Conservation (phyloP, 352 stramenopile genomes). For the Pythium oligandrum region DNA sequence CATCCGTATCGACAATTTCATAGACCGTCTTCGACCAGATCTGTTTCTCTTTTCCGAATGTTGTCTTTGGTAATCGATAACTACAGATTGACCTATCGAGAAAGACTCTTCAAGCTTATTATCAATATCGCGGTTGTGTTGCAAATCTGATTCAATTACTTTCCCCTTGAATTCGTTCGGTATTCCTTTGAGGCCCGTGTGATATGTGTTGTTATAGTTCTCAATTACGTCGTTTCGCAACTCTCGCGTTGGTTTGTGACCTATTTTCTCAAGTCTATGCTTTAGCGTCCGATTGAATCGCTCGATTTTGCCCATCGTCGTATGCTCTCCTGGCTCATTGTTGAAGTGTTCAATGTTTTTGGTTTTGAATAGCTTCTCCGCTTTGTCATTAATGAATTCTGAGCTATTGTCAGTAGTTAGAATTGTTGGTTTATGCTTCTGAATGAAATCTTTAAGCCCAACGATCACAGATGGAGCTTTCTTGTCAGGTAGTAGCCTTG, state of each 20-base stretch:
- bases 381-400: constrained; percentile 28
- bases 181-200: constrained; percentile 17
- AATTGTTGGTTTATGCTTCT: constrained; percentile 21
- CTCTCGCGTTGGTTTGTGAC: constrained; percentile 14
- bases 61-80: constrained; percentile 16
- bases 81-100: background rate
- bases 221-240: constrained; percentile 21
- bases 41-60: constrained; percentile 23
- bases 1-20: constrained; percentile 19
- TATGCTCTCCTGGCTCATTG: constrained; percentile 32
- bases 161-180: constrained; percentile 25
- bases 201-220: constrained; percentile 36
- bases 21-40: constrained; percentile 16
- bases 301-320: constrained; percentile 37
- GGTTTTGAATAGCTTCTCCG: constrained; percentile 21
- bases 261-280: constrained; percentile 24
- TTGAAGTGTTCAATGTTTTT: constrained; percentile 37
- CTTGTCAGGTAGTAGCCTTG: constrained; percentile 26
- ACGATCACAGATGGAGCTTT: constrained; percentile 25
- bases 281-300: constrained; percentile 39
- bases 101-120: background rate
- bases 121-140: constrained; percentile 17
- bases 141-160: constrained; percentile 14
- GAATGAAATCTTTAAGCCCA: constrained; percentile 21
- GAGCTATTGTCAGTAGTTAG: constrained; percentile 31